Evolutionary conservation across 2,329 filamentous ascomycete species (phyloP).

Genomic region (Colletotrichum sp.): DNA sequence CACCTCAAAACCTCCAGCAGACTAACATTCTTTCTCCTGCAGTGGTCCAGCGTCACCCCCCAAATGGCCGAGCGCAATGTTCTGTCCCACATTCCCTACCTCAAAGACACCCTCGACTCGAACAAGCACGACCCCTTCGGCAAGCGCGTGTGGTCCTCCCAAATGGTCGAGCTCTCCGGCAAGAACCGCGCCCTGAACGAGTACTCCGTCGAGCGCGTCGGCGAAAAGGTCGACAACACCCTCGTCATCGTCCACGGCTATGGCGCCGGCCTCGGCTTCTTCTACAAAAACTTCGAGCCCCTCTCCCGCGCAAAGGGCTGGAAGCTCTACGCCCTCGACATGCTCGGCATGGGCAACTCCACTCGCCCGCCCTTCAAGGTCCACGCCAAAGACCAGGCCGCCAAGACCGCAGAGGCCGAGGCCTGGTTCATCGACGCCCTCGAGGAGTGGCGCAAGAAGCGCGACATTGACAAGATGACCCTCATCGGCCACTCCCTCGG

Average conservation of each 20-base stretch:
- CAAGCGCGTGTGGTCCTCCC: slow-evolving; percentile 83
- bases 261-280: slow-evolving; percentile 94
- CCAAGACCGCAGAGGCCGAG: slow-evolving; percentile 87
- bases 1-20: not conserved
- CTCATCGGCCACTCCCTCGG: slow-evolving; percentile 92
- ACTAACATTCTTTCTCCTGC: slow-evolving; percentile 24
- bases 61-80: slow-evolving; percentile 87
- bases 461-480: slow-evolving; percentile 92
- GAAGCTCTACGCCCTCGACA: slow-evolving; percentile 76
- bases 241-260: slow-evolving; percentile 97
- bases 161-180: slow-evolving; percentile 82
- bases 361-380: slow-evolving; percentile 64
- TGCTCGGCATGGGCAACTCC: slow-evolving; percentile 35
- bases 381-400: slow-evolving; percentile 78
- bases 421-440: slow-evolving; percentile 95
- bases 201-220: slow-evolving; percentile 85
- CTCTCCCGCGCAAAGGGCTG: slow-evolving; percentile 80
- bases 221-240: slow-evolving; percentile 80
- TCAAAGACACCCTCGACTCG: slow-evolving; percentile 68
- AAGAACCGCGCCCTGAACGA: slow-evolving; percentile 91
- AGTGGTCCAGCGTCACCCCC: slow-evolving; percentile 89
- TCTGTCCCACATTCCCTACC: slow-evolving; percentile 82
- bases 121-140: slow-evolving; percentile 76
- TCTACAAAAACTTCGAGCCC: slow-evolving; percentile 97
- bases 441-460: slow-evolving; percentile 91